Evolutionary conservation across 2,329 filamentous ascomycete species (phyloP).

Genomic region (Triangularia setosa): DNA sequence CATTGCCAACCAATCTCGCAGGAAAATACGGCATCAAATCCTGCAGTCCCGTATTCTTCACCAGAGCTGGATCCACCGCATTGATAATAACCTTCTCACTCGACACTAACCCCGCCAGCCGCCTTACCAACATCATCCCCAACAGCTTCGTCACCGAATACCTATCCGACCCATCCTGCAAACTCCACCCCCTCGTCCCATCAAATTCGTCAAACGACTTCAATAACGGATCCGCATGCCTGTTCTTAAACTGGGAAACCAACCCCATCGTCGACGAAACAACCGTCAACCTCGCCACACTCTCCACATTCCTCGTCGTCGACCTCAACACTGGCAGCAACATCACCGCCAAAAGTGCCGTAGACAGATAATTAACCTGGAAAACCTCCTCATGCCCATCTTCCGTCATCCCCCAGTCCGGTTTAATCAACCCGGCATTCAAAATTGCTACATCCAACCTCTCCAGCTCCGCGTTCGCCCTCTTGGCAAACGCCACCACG

Average conservation of each 20-base stretch:
- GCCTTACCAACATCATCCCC: constrained; percentile 20
- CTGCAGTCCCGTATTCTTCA: constrained; percentile 11
- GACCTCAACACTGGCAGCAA: constrained; percentile 43
- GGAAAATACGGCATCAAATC: not conserved
- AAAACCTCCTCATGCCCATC: constrained; percentile 40
- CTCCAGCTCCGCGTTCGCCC: constrained; percentile 13
- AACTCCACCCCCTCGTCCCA: constrained; percentile 14
- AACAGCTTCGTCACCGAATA: constrained; percentile 6
- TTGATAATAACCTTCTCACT: constrained; percentile 23
- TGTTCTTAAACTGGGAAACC: not conserved
- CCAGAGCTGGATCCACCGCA: constrained; percentile 21
- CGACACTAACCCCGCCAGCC: constrained; percentile 29
- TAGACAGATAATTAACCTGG: constrained; percentile 49
- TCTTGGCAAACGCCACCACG: constrained; percentile 35
- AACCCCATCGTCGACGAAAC: constrained; percentile 1
- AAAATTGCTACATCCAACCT: constrained; percentile 37
- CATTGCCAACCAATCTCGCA: not conserved
- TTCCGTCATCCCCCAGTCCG: constrained; percentile 27
- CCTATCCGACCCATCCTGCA: constrained; percentile 15
- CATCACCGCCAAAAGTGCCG: constrained; percentile 43
- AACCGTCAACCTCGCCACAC: not conserved
- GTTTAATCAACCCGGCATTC: constrained; percentile 33
- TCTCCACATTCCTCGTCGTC: constrained; percentile 23
- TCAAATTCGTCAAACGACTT: constrained; percentile 18
- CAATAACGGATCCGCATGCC: constrained; percentile 27